A percentile compares a stretch with the other conserved stretches of the same genome.
These are phyloP conservation scores for Colletotrichum zoysiae DNA, from an alignment of 2,329 filamentous ascomycete genomes.

Conservation along the genomic window DNA sequence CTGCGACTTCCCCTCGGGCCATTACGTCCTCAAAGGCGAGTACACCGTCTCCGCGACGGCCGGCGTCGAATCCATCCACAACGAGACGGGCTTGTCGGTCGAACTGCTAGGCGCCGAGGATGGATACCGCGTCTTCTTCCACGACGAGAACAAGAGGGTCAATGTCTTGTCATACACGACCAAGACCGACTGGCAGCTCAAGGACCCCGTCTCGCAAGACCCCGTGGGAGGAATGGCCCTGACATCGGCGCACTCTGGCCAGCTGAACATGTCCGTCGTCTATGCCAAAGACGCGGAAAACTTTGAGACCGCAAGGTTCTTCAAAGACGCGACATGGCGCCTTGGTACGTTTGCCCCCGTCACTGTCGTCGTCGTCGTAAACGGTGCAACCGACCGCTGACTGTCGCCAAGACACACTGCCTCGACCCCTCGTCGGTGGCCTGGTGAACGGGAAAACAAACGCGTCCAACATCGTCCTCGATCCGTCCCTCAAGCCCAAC, in stretches of 20 bases:
- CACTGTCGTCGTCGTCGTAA: too few species aligned
- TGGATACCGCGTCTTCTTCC: constrained; percentile 56
- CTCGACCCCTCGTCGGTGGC: constrained; percentile 46
- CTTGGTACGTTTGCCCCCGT: constrained; percentile 46
- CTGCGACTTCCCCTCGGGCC: constrained; percentile 53
- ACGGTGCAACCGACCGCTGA: constrained; percentile 38
- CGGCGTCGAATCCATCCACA: constrained; percentile 45
- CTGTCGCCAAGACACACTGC: constrained; percentile 49
- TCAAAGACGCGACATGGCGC: constrained; percentile 49
- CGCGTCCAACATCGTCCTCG: constrained; percentile 20
- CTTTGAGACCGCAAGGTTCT: constrained; percentile 49
- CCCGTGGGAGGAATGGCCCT: constrained; percentile 47
- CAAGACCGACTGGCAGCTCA: constrained; percentile 47
- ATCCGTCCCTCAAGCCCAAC: constrained; percentile 13
- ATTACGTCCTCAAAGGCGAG: constrained; percentile 49
- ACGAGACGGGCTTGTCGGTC: constrained; percentile 49
- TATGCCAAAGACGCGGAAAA: constrained; percentile 50
- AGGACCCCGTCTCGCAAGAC: constrained; percentile 51
- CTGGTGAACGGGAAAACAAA: constrained; percentile 18
- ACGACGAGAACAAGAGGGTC: constrained; percentile 49
- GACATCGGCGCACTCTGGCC: constrained; percentile 46
- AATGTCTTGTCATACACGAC: constrained; percentile 51
- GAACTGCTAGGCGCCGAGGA: constrained; percentile 49
- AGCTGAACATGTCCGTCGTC: constrained; percentile 52
- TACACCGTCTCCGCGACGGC: constrained; percentile 48